These are phyloP conservation scores for Psidium friedrichsthalianum DNA, from an alignment of 345 rosid genomes.

Conservation along the genomic window DNA sequence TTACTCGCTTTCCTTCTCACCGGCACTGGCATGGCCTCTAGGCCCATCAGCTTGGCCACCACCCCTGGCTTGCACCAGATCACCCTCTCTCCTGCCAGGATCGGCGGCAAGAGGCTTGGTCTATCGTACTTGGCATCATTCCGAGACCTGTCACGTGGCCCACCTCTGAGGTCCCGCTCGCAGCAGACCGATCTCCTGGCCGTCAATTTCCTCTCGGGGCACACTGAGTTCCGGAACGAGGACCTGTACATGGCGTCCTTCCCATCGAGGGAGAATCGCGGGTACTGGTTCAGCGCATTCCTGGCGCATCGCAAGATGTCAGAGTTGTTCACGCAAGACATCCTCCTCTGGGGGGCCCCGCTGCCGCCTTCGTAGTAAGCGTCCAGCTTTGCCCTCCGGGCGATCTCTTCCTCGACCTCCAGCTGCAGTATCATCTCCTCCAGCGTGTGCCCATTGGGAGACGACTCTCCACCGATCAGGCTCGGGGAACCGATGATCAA, in stretches of 20 bases:
- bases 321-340: conserved; percentile 75
- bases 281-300: conserved; percentile 82
- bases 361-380: not conserved
- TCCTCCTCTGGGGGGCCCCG: conserved; percentile 12
- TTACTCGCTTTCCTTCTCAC: conserved; percentile 5
- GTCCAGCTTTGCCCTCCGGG: conserved; percentile 33
- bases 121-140: not conserved
- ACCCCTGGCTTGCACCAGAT: conserved; percentile 93
- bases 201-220: not conserved
- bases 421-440: conserved; percentile 84
- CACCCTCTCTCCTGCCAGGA: conserved; percentile 48
- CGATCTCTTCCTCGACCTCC: conserved; percentile 66
- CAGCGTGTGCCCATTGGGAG: conserved; percentile 24
- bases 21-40: conserved; percentile 72
- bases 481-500: not conserved
- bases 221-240: conserved; percentile 38
- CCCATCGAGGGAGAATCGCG: conserved; percentile 86
- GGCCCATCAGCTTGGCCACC: conserved; percentile 83
- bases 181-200: conserved; percentile 29
- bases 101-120: conserved; percentile 15
- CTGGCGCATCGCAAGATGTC: conserved; percentile 76
- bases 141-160: not conserved
- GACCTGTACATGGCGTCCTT: conserved; percentile 86
- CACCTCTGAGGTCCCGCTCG: not conserved
- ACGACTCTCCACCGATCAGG: not conserved